Evolutionary conservation across 129 eudicot species (phyloP).

Genomic region (Scalesia atractyloides): DNA sequence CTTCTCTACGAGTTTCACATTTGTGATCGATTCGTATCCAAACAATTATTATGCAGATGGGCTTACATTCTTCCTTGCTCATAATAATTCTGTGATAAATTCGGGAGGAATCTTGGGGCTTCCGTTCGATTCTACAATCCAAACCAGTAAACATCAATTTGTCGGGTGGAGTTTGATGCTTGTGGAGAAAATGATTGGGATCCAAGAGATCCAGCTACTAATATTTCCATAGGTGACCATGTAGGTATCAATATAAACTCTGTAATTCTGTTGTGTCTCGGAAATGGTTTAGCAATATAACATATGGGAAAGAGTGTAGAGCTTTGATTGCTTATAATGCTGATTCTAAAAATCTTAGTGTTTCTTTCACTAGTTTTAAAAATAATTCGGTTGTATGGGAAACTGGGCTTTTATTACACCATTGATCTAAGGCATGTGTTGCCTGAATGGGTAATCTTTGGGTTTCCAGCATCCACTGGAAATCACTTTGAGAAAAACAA

Average conservation of each 20-base stretch:
- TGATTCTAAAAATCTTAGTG: not conserved
- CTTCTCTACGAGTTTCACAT: constrained; percentile 1
- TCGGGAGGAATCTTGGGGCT: not conserved
- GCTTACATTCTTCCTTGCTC: not conserved
- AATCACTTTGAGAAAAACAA: not conserved
- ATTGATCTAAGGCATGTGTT: not conserved
- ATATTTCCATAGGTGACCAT: not conserved
- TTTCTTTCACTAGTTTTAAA: not conserved
- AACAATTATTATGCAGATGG: not conserved
- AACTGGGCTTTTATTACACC: not conserved
- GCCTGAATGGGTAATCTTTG: constrained; percentile 1
- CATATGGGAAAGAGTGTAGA: not conserved
- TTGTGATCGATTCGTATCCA: not conserved
- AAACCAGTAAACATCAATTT: not conserved
- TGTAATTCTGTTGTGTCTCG: not conserved
- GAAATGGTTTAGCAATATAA: constrained; percentile 2
- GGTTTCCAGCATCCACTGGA: constrained; percentile 1
- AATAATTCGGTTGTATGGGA: not conserved
- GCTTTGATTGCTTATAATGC: not conserved
- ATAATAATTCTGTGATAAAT: not conserved
- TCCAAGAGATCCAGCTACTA: not conserved
- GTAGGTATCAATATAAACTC: constrained; percentile 2
- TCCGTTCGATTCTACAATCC: not conserved
- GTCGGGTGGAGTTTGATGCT: constrained; percentile 7
- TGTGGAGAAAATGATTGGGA: not conserved